Percentiles rank a stretch among this genome's conserved stretches.
phyloP scores from a whole-genome alignment of 805 yeast species.

The Yarrowia sp. region DNA sequence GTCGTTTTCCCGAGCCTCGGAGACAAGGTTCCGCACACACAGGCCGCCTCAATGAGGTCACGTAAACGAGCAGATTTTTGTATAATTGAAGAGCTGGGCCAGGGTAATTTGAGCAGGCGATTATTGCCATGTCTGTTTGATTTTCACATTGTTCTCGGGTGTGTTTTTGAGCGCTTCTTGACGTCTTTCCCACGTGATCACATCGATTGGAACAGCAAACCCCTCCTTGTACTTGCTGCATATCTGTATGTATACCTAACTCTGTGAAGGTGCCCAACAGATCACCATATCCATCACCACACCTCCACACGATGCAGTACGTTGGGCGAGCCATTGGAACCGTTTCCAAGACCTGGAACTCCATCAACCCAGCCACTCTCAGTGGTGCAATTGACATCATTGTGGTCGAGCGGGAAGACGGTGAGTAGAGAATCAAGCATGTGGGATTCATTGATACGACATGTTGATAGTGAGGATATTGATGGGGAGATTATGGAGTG shows the following conservation, averaged over 20 bases:
- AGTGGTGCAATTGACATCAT: slow-evolving; percentile 97
- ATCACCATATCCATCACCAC: slow-evolving; percentile 9
- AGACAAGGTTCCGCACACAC: slow-evolving; percentile 15
- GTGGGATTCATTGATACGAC: not conserved
- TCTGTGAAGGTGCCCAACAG: slow-evolving; percentile 33
- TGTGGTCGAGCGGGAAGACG: slow-evolving; percentile 88
- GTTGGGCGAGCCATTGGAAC: slow-evolving; percentile 95
- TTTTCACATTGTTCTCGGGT: not conserved
- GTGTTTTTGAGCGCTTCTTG: not conserved
- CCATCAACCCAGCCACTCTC: slow-evolving; percentile 93
- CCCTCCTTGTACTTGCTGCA: slow-evolving; percentile 37
- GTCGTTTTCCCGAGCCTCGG: slow-evolving; percentile 30
- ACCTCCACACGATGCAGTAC: slow-evolving; percentile 73
- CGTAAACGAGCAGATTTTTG: not conserved
- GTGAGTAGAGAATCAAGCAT: slow-evolving; percentile 46
- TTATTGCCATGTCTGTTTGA: not conserved
- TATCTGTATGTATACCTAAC: slow-evolving; percentile 24
- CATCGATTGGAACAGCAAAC: slow-evolving; percentile 38
- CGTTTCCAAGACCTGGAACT: slow-evolving; percentile 96
- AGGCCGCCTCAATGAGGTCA: slow-evolving; percentile 6
- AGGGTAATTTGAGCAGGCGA: not conserved
- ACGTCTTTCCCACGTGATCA: slow-evolving; percentile 16
- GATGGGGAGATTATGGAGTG: too few relatives aligned
- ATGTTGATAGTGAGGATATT: not conserved
- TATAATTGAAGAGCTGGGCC: not conserved